These are phyloP conservation scores for Stentor roeselii DNA, from an alignment of 73 alveolate genomes.

Conservation along the genomic window DNA sequence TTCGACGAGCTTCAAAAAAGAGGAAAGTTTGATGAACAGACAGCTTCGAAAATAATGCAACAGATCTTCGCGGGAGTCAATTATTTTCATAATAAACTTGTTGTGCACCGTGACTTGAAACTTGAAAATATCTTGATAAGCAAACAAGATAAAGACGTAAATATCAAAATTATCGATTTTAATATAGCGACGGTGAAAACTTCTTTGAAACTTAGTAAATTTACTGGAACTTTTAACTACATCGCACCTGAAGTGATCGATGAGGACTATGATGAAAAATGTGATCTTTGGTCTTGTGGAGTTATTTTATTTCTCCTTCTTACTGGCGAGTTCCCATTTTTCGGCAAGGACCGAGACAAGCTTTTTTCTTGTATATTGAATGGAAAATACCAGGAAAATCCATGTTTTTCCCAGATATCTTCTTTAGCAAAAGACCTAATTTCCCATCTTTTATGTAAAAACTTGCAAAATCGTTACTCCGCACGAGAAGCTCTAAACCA, in stretches of 20 bases:
- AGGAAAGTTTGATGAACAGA: slow-evolving; percentile 34
- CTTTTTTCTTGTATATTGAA: slow-evolving; percentile 38
- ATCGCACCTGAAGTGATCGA: slow-evolving; percentile 67
- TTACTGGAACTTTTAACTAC: slow-evolving; percentile 29
- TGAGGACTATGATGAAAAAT: slow-evolving; percentile 47
- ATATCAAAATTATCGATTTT: background rate
- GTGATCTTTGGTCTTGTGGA: slow-evolving; percentile 66
- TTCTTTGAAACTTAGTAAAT: background rate
- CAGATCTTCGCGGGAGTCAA: slow-evolving; percentile 34
- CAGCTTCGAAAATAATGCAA: slow-evolving; percentile 30
- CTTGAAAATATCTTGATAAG: slow-evolving; percentile 24
- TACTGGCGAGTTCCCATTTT: slow-evolving; percentile 62
- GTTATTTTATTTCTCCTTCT: slow-evolving; percentile 45
- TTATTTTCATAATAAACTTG: slow-evolving; percentile 30
- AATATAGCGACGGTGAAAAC: background rate
- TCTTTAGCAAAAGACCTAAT: too few relatives aligned
- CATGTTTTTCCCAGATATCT: too few relatives aligned
- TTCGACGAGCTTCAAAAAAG: slow-evolving; percentile 34
- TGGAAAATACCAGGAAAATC: too few relatives aligned
- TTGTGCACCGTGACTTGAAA: slow-evolving; percentile 41
- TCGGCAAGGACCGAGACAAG: slow-evolving; percentile 52
- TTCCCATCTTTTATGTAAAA: too few relatives aligned
- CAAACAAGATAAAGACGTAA: background rate
- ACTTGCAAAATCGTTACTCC: too few relatives aligned
- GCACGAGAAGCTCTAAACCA: too few relatives aligned